Conservation (phyloP, 352 stramenopile genomes). For the Globisporangium nagaii region DNA sequence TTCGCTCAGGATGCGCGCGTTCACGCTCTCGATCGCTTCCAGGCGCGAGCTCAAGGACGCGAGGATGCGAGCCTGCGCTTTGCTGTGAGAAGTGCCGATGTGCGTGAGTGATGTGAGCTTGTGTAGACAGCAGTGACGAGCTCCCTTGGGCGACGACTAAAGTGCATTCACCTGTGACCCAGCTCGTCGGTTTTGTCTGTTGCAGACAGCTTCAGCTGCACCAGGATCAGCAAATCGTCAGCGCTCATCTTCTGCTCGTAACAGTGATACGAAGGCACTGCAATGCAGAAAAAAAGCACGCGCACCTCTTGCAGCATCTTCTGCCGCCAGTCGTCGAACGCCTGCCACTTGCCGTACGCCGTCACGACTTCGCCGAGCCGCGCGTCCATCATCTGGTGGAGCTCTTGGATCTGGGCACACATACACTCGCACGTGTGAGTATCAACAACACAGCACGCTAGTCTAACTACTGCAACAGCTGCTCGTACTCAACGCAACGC, state of each 20-base stretch:
- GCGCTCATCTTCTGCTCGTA: too few species aligned
- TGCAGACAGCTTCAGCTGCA: conserved; percentile 44
- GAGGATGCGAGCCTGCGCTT: conserved; percentile 60
- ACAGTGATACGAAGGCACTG: neutral
- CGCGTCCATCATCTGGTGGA: conserved; percentile 46
- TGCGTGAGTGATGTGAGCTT: neutral
- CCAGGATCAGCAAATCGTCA: neutral
- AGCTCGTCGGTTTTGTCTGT: conserved; percentile 71
- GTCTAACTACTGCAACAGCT: too few species aligned
- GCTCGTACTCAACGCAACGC: too few species aligned
- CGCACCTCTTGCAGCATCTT: conserved; percentile 75
- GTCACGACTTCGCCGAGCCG: conserved; percentile 45
- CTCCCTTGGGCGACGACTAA: too few species aligned
- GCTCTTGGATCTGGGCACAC: conserved; percentile 22
- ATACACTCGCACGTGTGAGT: neutral
- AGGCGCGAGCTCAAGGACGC: conserved; percentile 65
- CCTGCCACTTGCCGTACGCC: conserved; percentile 64
- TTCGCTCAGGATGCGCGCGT: conserved; percentile 62
- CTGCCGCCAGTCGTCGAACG: conserved; percentile 77
- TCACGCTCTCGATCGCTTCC: conserved; percentile 48
- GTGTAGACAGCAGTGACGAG: too few species aligned
- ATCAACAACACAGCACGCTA: neutral
- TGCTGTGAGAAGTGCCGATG: conserved; percentile 25
- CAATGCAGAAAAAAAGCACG: neutral
- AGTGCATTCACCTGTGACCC: conserved; percentile 44